Conservation (phyloP, 139 green algal genomes). For the Raphidocelis subcapitata region DNA sequence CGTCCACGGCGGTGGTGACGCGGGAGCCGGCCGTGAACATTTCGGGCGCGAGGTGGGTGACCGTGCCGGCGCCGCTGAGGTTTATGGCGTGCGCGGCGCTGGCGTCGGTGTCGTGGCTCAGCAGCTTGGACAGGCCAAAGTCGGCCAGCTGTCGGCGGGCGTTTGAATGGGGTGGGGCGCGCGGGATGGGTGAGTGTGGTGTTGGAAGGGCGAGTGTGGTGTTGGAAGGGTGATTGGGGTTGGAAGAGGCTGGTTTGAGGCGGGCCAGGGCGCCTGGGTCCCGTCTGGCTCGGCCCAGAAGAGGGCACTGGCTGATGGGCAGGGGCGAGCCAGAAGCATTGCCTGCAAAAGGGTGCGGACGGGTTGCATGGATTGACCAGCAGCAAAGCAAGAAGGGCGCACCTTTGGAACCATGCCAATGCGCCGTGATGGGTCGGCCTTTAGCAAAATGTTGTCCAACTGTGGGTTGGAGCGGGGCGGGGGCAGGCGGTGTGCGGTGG, state of each 20-base stretch:
- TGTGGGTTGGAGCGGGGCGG: too few relatives aligned
- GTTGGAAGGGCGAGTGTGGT: too few relatives aligned
- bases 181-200: not conserved
- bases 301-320: too few relatives aligned
- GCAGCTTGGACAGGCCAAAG: conserved; percentile 20
- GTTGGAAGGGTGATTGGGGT: too few relatives aligned
- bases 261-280: too few relatives aligned
- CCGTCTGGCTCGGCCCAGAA: too few relatives aligned
- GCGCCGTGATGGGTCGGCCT: conserved; percentile 13
- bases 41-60: conserved; percentile 32
- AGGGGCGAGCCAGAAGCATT: not conserved
- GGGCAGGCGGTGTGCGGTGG: too few relatives aligned
- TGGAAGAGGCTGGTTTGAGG: too few relatives aligned
- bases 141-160: not conserved
- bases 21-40: conserved; percentile 38
- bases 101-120: conserved; percentile 8
- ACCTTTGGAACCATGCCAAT: conserved; percentile 58
- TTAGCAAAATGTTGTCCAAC: conserved; percentile 63
- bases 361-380: too few relatives aligned
- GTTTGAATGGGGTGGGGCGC: not conserved
- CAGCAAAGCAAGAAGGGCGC: too few relatives aligned
- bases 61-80: conserved; percentile 22
- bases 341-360: not conserved
- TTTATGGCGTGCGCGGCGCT: conserved; percentile 20
- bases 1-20: conserved; percentile 17